Evolutionary conservation across 257 asterid genomes (phyloP).

Genomic region (Primulina huaijiensis): DNA sequence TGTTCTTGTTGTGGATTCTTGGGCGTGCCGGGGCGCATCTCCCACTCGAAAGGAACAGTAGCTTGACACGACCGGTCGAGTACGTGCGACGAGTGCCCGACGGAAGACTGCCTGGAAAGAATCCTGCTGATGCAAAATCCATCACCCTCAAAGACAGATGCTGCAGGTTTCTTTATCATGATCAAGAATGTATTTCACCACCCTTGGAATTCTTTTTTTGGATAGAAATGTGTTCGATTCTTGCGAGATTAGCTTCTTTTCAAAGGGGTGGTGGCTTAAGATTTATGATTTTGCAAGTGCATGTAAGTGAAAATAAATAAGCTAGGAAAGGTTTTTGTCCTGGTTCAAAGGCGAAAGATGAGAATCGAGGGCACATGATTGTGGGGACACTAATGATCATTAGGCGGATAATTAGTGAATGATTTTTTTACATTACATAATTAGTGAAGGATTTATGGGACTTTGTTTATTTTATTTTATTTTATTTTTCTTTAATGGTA

Average conservation of each 20-base stretch:
- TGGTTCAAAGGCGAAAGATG: slow-evolving; percentile 40
- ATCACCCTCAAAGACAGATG: slow-evolving; percentile 47
- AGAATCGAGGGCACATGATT: slow-evolving; percentile 54
- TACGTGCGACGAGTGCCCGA: slow-evolving; percentile 53
- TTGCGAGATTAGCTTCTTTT: no score
- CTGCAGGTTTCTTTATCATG: slow-evolving; percentile 23
- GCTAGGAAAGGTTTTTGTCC: slow-evolving; percentile 28
- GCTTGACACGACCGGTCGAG: slow-evolving; percentile 33
- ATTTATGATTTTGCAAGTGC: not conserved
- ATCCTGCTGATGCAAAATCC: slow-evolving; percentile 39
- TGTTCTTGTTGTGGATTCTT: slow-evolving; percentile 46
- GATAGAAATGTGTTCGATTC: not conserved
- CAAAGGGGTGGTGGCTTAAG: not conserved
- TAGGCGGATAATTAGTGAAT: slow-evolving; percentile 28
- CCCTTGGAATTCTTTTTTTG: slow-evolving; percentile 19
- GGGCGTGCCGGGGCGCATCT: slow-evolving; percentile 69
- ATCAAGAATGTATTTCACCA: slow-evolving; percentile 15
- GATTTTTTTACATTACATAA: slow-evolving; percentile 3
- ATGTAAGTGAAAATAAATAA: slow-evolving; percentile 7
- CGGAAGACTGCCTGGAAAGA: slow-evolving; percentile 47
- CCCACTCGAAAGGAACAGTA: slow-evolving; percentile 82
- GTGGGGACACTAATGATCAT: slow-evolving; percentile 12
- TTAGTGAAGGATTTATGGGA: slow-evolving; percentile 20
- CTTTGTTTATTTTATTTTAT: not conserved
- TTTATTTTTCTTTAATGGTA: no score